A percentile compares a stretch with the other conserved stretches of the same genome.
phyloP scores from a whole-genome alignment of 352 stramenopile genomes.

The Phytophthora boehmeriae region DNA sequence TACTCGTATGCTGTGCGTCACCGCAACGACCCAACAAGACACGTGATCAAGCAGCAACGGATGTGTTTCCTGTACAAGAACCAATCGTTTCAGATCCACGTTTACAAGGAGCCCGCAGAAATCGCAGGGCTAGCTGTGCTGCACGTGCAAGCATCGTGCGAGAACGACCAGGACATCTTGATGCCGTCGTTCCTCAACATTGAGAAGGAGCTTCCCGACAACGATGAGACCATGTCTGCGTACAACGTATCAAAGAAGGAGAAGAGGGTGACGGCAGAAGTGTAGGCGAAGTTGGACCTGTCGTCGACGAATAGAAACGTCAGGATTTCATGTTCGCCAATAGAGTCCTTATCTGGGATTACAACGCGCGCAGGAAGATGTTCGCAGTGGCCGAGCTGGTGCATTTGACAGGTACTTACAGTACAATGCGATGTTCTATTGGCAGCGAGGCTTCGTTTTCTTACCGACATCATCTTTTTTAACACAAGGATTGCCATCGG shows the following conservation, averaged over 20 bases:
- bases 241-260: constrained; percentile 83
- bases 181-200: constrained; percentile 81
- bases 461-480: too few relatives aligned
- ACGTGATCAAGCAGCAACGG: constrained; percentile 89
- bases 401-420: too few relatives aligned
- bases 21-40: constrained; percentile 62
- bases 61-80: constrained; percentile 89
- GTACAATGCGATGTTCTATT: too few relatives aligned
- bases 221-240: constrained; percentile 72
- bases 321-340: constrained; percentile 9
- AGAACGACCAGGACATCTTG: constrained; percentile 57
- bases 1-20: constrained; percentile 87
- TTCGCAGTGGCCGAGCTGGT: too few relatives aligned
- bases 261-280: constrained; percentile 21
- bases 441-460: too few relatives aligned
- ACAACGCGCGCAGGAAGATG: too few relatives aligned
- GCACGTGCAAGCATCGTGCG: constrained; percentile 77
- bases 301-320: constrained; percentile 30
- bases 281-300: constrained; percentile 17
- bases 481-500: too few relatives aligned
- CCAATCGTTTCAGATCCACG: constrained; percentile 87
- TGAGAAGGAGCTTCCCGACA: constrained; percentile 60
- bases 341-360: constrained; percentile 1
- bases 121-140: constrained; percentile 71
- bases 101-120: constrained; percentile 80